A percentile compares a stretch with the other conserved stretches of the same genome.
phyloP scores from a whole-genome alignment of 495 filamentous ascomycete genomes.

The Chaetomium fimeti region DNA sequence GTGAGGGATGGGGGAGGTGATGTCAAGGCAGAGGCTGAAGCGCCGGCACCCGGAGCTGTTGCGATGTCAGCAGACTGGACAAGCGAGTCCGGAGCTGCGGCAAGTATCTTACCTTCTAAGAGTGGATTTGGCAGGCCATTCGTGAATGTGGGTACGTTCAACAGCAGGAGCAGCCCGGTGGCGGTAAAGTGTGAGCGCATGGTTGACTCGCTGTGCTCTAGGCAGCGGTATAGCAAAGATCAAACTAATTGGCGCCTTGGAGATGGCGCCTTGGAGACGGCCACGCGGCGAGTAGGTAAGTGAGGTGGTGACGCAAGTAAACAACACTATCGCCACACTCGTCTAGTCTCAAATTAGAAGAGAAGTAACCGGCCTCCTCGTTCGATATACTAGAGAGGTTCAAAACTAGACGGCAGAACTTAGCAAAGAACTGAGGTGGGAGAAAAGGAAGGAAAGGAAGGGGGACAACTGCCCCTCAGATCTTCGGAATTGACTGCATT shows the following conservation, averaged over 20 bases:
- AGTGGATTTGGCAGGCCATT: not conserved
- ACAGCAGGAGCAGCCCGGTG: conserved; percentile 4
- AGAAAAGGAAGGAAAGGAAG: not conserved
- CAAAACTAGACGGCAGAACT: not conserved
- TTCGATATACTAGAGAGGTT: not conserved
- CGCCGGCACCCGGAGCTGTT: not conserved
- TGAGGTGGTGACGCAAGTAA: not conserved
- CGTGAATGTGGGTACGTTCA: not conserved
- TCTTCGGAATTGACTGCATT: too few species aligned
- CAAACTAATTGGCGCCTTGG: not conserved
- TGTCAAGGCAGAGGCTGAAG: not conserved
- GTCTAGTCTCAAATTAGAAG: not conserved
- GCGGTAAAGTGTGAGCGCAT: conserved; percentile 6
- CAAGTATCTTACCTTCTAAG: not conserved
- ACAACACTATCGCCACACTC: not conserved
- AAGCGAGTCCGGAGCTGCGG: not conserved
- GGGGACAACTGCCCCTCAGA: too few species aligned
- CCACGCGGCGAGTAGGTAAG: not conserved
- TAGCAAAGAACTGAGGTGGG: not conserved
- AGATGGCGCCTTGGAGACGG: not conserved
- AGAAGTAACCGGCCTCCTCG: not conserved
- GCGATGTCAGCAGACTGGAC: not conserved
- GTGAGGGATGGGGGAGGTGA: not conserved
- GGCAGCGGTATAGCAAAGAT: not conserved
- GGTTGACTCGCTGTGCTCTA: not conserved